phyloP scores from a whole-genome alignment of 768 basidiomycete genomes.

The Mycena haematopus region DNA sequence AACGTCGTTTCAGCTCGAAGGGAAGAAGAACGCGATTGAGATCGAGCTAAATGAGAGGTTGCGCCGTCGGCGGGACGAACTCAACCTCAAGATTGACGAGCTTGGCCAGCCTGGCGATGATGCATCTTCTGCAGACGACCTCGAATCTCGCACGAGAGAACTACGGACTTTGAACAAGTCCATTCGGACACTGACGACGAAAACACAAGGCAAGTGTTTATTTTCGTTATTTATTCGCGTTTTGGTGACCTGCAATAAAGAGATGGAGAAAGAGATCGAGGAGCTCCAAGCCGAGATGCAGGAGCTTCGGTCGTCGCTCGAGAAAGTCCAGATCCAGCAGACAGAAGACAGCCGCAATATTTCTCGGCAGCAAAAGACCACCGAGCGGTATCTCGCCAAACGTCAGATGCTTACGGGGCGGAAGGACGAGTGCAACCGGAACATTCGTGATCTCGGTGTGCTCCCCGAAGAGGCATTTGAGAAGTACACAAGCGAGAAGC shows the following conservation, averaged over 20 bases:
- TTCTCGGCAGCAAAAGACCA: slow-evolving; percentile 92
- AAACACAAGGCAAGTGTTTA: slow-evolving; percentile 58
- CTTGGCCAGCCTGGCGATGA: slow-evolving; percentile 67
- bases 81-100: slow-evolving; percentile 76
- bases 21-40: slow-evolving; percentile 81
- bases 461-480: slow-evolving; percentile 97
- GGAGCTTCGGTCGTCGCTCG: slow-evolving; percentile 67
- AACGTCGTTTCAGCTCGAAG: slow-evolving; percentile 58
- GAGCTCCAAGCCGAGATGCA: slow-evolving; percentile 67
- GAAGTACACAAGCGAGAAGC: slow-evolving; percentile 87
- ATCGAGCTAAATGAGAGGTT: slow-evolving; percentile 94
- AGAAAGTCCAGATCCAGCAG: slow-evolving; percentile 82
- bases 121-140: slow-evolving; percentile 64
- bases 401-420: slow-evolving; percentile 82
- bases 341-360: slow-evolving; percentile 86
- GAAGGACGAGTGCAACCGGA: slow-evolving; percentile 94
- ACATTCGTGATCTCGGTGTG: slow-evolving; percentile 95
- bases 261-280: slow-evolving; percentile 77
- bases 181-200: slow-evolving; percentile 68
- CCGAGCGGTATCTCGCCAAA: slow-evolving; percentile 93
- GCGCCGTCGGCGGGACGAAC: slow-evolving; percentile 77
- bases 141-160: slow-evolving; percentile 74
- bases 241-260: slow-evolving; percentile 41
- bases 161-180: slow-evolving; percentile 68
- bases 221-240: not conserved